phyloP scores from a whole-genome alignment of 2,329 filamentous ascomycete species.

The Fragosphaeria purpurea region DNA sequence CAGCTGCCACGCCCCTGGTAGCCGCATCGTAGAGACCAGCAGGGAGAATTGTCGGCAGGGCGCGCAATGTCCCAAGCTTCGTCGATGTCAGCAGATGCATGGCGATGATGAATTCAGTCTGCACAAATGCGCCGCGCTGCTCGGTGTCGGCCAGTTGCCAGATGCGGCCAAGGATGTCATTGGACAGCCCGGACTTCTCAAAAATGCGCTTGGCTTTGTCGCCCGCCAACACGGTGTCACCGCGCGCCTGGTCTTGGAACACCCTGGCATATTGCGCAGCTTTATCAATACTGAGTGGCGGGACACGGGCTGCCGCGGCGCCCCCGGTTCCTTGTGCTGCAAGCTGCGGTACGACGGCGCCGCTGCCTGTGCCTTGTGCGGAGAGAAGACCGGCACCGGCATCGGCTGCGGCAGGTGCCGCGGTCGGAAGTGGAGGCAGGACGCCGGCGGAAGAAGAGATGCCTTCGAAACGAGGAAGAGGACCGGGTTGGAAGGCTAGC shows the following conservation, averaged over 20 bases:
- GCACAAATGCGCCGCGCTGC: conserved; percentile 75
- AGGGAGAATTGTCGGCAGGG: conserved; percentile 70
- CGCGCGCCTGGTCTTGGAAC: conserved; percentile 79
- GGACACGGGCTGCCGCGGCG: conserved; percentile 62
- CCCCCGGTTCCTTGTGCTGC: conserved; percentile 27
- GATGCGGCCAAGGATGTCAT: conserved; percentile 85
- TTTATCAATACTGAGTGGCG: conserved; percentile 79
- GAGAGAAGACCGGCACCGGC: conserved; percentile 29
- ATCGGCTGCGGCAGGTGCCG: too few relatives aligned
- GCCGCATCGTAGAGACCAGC: conserved; percentile 86
- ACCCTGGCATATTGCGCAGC: conserved; percentile 79
- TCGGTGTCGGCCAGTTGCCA: conserved; percentile 94
- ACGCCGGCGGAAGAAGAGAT: conserved; percentile 25
- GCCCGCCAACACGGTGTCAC: conserved; percentile 63
- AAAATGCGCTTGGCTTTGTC: conserved; percentile 91
- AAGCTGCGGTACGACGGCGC: conserved; percentile 8
- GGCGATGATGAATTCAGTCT: conserved; percentile 91
- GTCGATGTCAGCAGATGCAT: conserved; percentile 95
- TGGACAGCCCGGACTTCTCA: conserved; percentile 81
- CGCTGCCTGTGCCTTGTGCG: conserved; percentile 49
- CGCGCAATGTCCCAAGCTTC: conserved; percentile 72
- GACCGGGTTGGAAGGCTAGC: conserved; percentile 73
- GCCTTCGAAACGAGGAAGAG: conserved; percentile 88
- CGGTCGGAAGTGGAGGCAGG: conserved; percentile 15
- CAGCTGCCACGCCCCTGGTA: conserved; percentile 44